Evolutionary conservation across 768 basidiomycete species (phyloP).

Genomic region (Podaxis mareebaensis): DNA sequence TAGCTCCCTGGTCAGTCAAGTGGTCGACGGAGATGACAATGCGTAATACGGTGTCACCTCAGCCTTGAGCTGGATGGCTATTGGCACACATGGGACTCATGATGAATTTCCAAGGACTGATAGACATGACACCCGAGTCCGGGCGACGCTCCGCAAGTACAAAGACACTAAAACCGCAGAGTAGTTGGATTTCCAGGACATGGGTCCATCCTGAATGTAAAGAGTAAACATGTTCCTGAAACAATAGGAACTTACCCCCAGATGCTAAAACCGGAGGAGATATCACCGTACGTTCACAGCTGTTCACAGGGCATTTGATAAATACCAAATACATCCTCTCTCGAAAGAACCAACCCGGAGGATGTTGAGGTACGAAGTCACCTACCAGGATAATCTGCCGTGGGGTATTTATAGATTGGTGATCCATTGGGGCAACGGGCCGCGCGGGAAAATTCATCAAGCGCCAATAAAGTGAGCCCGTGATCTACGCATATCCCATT

Average conservation of each 20-base stretch:
- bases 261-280: background rate
- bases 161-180: background rate
- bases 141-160: background rate
- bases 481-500: background rate
- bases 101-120: background rate
- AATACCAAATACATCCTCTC: too few species aligned
- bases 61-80: too few species aligned
- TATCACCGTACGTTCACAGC: background rate
- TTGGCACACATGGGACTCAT: background rate
- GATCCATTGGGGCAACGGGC: background rate
- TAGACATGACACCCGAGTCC: background rate
- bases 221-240: background rate
- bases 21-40: too few species aligned
- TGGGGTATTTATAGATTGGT: background rate
- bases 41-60: too few species aligned
- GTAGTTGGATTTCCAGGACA: background rate
- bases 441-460: background rate
- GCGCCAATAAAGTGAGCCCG: background rate
- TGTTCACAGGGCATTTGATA: background rate
- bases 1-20: too few species aligned
- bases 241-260: background rate
- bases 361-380: background rate
- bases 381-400: background rate
- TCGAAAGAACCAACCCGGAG: too few species aligned
- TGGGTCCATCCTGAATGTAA: background rate